Evolutionary conservation across 768 basidiomycete genomes (phyloP), one percentile per base, ranked within the genome.

Genomic region (Royoungia palumana): DNA sequence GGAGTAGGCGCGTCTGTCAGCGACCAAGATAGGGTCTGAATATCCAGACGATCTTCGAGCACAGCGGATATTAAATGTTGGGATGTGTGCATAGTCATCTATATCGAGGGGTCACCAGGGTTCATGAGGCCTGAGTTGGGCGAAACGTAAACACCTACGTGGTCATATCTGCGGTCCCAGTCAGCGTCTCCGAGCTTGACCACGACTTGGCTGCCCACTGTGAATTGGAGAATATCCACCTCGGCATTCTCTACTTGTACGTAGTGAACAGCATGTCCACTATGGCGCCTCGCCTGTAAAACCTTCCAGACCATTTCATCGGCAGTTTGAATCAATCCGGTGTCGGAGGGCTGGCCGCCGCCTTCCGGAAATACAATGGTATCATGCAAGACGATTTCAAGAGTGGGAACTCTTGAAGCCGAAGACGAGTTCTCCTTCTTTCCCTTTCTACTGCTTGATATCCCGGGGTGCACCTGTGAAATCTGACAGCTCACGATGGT

Each of bases 51-150:
- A 20, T 75, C 72, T 59, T 91, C 87, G 5, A 92, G 73, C n/a
- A 90, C 73, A 1, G 89, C 87, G 13, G 89, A 90, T 20, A 92
- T 77, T 37, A 90, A 74, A 53, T 91, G 90, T 59, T 92, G 90
- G 0, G 85, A 85, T 1, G 89, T 90, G 65, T 93, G 89, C 79
- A 89, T 81, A 14, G 82, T 79, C 85, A 88, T 88, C 85, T 89
- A 56, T 37, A 36, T 21, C 32, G 11, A 21, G 42, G 20, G 32
- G 17, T 16, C 25, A 22, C 19, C 48, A 27, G 46, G n/a, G 25
- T 47, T 13, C 24, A 32, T 36, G 20, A 49, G n/a, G n/a, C n/a
- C n/a, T n/a, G n/a, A 24, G 30, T 32, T 43, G 27, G 22, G 10
- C 30, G 38, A 49, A 35, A 43, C 47, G 30, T 22, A 16, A 28